These are phyloP conservation scores for Chlorella vulgaris DNA, from an alignment of 139 green algal genomes.

Conservation along the genomic window DNA sequence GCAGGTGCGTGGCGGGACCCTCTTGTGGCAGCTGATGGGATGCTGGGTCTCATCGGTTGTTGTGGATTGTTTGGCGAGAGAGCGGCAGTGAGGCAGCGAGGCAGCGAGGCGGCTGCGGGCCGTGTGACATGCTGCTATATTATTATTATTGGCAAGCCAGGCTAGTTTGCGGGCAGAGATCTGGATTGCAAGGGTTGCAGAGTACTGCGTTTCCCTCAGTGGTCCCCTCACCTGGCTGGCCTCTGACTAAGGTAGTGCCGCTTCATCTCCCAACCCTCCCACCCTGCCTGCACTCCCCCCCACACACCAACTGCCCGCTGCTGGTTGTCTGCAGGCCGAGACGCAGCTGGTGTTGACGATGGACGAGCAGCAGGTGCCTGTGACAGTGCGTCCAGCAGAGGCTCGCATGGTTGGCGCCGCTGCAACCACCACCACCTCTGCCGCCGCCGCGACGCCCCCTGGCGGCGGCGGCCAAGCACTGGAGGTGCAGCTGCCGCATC, in stretches of 20 bases:
- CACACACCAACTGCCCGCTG: not conserved
- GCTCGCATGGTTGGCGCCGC: not conserved
- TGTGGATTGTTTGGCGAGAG: no score
- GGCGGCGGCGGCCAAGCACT: not conserved
- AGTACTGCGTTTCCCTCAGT: no score
- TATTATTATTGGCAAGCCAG: no score
- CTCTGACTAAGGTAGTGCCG: no score
- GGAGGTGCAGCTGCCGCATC: slow-evolving; percentile 37
- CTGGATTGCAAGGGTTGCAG: no score
- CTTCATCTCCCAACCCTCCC: no score
- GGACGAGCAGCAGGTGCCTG: not conserved
- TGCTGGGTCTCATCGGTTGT: no score
- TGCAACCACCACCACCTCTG: not conserved
- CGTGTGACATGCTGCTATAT: no score
- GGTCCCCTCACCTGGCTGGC: no score
- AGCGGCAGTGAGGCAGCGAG: not conserved
- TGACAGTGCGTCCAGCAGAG: slow-evolving; percentile 8
- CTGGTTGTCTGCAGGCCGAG: slow-evolving; percentile 13
- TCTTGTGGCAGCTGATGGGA: no score
- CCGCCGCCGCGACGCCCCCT: not conserved
- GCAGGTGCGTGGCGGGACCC: not conserved
- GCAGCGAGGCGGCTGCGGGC: not conserved
- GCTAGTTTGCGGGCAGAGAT: no score
- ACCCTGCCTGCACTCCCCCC: no score
- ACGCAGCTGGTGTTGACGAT: slow-evolving; percentile 12